Evolutionary conservation across 2,329 filamentous ascomycete species (phyloP).

Genomic region (Nemania sp.): DNA sequence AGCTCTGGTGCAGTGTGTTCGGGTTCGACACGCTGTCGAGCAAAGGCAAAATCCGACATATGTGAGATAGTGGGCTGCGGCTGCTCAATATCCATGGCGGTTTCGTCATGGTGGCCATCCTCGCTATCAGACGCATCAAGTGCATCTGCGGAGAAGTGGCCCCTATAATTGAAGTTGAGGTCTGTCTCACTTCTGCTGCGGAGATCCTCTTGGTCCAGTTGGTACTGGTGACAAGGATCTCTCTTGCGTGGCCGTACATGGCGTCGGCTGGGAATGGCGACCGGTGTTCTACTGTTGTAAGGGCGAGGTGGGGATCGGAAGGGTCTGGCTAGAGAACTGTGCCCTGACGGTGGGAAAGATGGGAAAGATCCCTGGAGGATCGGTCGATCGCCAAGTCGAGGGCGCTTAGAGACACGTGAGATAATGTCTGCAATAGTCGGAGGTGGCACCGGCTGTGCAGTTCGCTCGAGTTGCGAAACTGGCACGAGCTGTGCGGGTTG

Average conservation of each 20-base stretch:
- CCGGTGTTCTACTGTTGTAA: too few relatives aligned
- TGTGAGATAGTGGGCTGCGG: slow-evolving; percentile 4
- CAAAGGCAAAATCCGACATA: slow-evolving; percentile 9
- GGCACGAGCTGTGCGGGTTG: neutral
- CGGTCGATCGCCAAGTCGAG: slow-evolving; percentile 1
- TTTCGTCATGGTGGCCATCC: slow-evolving; percentile 13
- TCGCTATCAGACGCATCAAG: slow-evolving; percentile 14
- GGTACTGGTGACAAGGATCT: too few relatives aligned
- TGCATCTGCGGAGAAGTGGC: slow-evolving; percentile 22
- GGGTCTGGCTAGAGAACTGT: neutral
- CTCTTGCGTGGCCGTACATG: too few relatives aligned
- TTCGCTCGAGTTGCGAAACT: neutral
- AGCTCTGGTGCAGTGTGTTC: neutral
- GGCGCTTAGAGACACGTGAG: slow-evolving; percentile 7
- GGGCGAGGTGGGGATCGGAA: neutral
- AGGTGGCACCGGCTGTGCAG: neutral
- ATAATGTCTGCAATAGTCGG: neutral
- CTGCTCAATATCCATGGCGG: slow-evolving; percentile 19
- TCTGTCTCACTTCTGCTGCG: neutral
- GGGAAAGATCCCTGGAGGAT: neutral
- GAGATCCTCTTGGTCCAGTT: neutral
- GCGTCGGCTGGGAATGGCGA: too few relatives aligned
- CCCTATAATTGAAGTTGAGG: slow-evolving; percentile 18
- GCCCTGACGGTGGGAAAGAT: too few relatives aligned
- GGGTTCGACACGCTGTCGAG: slow-evolving; percentile 7